Evolutionary conservation across 2,329 filamentous ascomycete genomes (phyloP), one percentile per base, ranked within the genome.

Genomic region (Venturia asperata): DNA sequence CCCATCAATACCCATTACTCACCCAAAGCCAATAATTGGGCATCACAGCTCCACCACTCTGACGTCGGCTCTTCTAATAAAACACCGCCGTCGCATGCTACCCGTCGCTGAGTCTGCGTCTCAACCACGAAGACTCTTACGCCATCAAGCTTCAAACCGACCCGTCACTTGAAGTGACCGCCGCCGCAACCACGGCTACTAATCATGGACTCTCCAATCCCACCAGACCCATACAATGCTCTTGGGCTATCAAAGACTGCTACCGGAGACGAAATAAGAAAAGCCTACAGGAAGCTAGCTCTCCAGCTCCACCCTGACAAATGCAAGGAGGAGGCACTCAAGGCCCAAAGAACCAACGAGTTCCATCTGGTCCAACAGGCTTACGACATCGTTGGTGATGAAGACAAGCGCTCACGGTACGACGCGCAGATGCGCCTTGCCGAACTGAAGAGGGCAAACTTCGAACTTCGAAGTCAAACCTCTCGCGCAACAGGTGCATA

Each of bases 341-440:
- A 94, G 77, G 85, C 86, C 66, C 80, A 85, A 70, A 95, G 92
- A 75, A 86, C 90, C 70, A 87, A 91, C 70, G 88, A 96, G 76
- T 99, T 97, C 72, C 92, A 97, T 77, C 87, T 86, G 74, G 90
- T 97, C 42, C 92, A 97, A 75, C 86, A 92, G 71, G 92, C 94
- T 62, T 99, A 96, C 77, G 94, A 97, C 77, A 81, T 94, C 39
- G 84, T 99, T 67, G 90, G 86, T 72, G 88, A 97, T 73, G 89
- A 93, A 37, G 81, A 79, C 7, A 85, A 87, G 73, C 82, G 91
- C 67, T 77, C 80, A 66, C 86, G 87, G 69, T 96, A 97, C 75
- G 91, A 97, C 76, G 86, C 91, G 63, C 83, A 87, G 73, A 81
- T 88, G 67, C 85, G 82, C 71, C 76, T 92, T 68, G 85, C 84